Evolutionary conservation across 345 rosid species (phyloP), one percentile per base, ranked within the genome.

Genomic region (Adansonia digitata): DNA sequence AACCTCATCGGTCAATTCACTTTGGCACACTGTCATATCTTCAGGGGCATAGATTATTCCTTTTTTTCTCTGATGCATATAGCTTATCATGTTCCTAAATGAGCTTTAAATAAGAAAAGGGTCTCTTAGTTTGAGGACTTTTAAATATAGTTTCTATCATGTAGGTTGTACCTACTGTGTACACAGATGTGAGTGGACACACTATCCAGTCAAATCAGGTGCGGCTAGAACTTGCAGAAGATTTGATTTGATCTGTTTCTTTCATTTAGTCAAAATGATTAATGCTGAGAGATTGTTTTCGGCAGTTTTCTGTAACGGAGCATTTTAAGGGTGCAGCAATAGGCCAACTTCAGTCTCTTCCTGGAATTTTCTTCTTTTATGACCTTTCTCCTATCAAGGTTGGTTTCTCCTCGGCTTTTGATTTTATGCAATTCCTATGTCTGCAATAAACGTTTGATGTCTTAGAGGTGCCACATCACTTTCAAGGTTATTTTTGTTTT

Each of bases 351-450:
- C 97, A 90, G 81, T 82, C 97, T 56, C 88, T 95, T 39, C 98
- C 98, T 0, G 99, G 97, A 75, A 91, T 95, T 64, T 95, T 95
- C 92, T 91, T 95, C 92, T 93, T 93, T 79, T 93, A 95, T 84
- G 99, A 95, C 81, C 98, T 95, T 60, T 95, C 99, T 72, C 98
- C 99, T 18, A 93, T 95, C 75, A 93, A 95, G 99, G 99, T 93
- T 24, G 61, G 78, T 49, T 69, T 22, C 2, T 24, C 14, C 73
- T 77, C 53, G 34, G 62, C 29, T 55, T 49, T 42, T 37, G 18
- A 17, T 10, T 43, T 13, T 18, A 59, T 34, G 59, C 68, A 52
- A 55, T 57, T 10, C 42, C 49, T 26, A 39, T 10, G 12, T 39
- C 26, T 15, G 22, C n/a, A 61, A 29, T 57, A 4, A 29, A 35